These are phyloP conservation scores for Pinus tabuliformis DNA, from an alignment of 75 land plant genomes.

Conservation along the genomic window DNA sequence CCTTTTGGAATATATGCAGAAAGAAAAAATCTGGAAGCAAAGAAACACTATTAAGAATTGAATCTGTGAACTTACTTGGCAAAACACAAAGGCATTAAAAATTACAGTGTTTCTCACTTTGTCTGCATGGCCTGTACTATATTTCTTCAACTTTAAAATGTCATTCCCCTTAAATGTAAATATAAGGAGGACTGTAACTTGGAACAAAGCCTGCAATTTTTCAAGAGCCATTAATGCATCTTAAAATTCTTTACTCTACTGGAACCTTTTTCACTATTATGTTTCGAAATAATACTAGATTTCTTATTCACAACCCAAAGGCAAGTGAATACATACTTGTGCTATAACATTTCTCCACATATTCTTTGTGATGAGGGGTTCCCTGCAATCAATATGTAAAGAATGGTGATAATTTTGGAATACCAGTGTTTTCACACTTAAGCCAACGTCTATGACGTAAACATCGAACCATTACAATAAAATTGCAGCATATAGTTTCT, in stretches of 20 bases:
- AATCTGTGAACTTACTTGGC: slow-evolving; percentile 57
- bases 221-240: too few species aligned
- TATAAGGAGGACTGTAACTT: slow-evolving; percentile 68
- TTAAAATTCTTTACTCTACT: too few species aligned
- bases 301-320: not conserved
- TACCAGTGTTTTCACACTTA: too few species aligned
- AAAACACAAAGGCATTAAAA: slow-evolving; percentile 88
- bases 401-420: not conserved
- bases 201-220: slow-evolving; percentile 66
- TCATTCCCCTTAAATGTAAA: slow-evolving; percentile 67
- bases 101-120: slow-evolving; percentile 70
- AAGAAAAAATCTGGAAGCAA: too few species aligned
- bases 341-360: slow-evolving; percentile 96
- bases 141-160: slow-evolving; percentile 41
- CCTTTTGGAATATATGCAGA: too few species aligned
- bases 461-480: too few species aligned
- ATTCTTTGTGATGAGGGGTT: slow-evolving; percentile 86
- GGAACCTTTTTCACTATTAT: too few species aligned
- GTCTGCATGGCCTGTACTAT: slow-evolving; percentile 25
- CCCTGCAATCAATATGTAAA: slow-evolving; percentile 33
- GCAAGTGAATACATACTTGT: slow-evolving; percentile 44
- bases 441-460: too few species aligned
- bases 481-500: too few species aligned
- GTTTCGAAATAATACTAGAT: not conserved
- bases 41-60: not conserved